These are phyloP conservation scores for Fusarium floridanum DNA, from an alignment of 2,329 filamentous ascomycete species.

Conservation along the genomic window DNA sequence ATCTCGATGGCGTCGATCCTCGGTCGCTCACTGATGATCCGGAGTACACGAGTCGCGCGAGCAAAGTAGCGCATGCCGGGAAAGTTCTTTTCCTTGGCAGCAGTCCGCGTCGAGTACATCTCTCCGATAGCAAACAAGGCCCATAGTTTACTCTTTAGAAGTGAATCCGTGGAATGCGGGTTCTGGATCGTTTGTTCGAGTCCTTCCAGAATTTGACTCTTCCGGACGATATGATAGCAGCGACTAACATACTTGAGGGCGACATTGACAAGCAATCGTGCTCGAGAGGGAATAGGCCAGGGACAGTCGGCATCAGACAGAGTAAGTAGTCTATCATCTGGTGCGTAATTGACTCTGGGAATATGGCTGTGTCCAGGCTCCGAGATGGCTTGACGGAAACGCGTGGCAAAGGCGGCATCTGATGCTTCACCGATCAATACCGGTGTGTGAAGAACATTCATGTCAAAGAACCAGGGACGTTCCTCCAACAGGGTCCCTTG, in stretches of 20 bases:
- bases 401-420: constrained; percentile 53
- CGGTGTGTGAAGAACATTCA: constrained; percentile 51
- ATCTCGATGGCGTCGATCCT: constrained; percentile 59
- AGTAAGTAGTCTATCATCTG: constrained; percentile 46
- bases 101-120: constrained; percentile 57
- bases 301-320: constrained; percentile 49
- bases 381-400: constrained; percentile 52
- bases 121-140: constrained; percentile 61
- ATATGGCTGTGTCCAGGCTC: constrained; percentile 50
- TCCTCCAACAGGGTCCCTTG: constrained; percentile 40
- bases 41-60: constrained; percentile 54
- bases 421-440: constrained; percentile 54
- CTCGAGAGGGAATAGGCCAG: constrained; percentile 55
- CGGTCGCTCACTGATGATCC: constrained; percentile 57
- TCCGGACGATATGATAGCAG: constrained; percentile 58
- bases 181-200: constrained; percentile 55
- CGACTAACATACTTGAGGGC: constrained; percentile 56
- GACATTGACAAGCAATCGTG: constrained; percentile 50
- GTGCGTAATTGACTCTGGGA: constrained; percentile 51
- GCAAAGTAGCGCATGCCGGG: constrained; percentile 60
- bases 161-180: constrained; percentile 48
- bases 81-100: constrained; percentile 52
- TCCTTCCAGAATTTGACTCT: constrained; percentile 52
- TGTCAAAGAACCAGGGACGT: constrained; percentile 52
- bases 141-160: constrained; percentile 57